Evolutionary conservation across 75 land plant species (phyloP), one percentile per base, ranked within the genome.

Genomic region (Chamaecyparis obtusa): DNA sequence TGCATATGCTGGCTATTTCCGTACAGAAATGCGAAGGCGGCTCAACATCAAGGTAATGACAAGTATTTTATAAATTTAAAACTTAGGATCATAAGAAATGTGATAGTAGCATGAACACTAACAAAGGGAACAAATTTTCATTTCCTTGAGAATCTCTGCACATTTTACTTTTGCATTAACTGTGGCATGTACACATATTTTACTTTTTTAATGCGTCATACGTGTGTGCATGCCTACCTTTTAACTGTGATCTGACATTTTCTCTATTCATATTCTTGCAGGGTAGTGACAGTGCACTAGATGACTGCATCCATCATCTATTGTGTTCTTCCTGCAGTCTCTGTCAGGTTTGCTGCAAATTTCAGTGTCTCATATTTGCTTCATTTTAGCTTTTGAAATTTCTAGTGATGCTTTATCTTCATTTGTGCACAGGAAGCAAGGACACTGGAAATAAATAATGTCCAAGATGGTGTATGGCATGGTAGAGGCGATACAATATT

Each of bases 401-500:
- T 81, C 9, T n/a, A 46, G 10, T 46, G 33, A 46, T 81, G 24
- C 3, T 44, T 32, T 27, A 72, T 51, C 19, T 81, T 21, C 72
- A 35, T 83, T 9, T 69, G 41, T 75, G 30, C 41, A 69, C 92
- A 96, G 98, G 98, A 96, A 78, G 90, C 96, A 5, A 94, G 98
- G 90, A 96, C 98, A 13, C 87, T 96, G 90, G 93, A 96, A 83
- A 91, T 94, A 86, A 95, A 96, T 90, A 96, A 96, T 90, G 96
- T 96, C 67, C 95, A 92, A 80, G 95, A 93, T 88, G 98, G 96
- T 11, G 87, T 85, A n/a, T 96, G 98, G 98, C 93, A 89, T 89
- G 98, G 96, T 36, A 90, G 96, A 39, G 96, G 98, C n/a, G 98
- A 96, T 86, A 95, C 96, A 24, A 92, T 95, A 84, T 95, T 95